These are phyloP conservation scores for Ceratobasidium theobromae DNA, from an alignment of 1,284 basidiomycete species.

Conservation along the genomic window DNA sequence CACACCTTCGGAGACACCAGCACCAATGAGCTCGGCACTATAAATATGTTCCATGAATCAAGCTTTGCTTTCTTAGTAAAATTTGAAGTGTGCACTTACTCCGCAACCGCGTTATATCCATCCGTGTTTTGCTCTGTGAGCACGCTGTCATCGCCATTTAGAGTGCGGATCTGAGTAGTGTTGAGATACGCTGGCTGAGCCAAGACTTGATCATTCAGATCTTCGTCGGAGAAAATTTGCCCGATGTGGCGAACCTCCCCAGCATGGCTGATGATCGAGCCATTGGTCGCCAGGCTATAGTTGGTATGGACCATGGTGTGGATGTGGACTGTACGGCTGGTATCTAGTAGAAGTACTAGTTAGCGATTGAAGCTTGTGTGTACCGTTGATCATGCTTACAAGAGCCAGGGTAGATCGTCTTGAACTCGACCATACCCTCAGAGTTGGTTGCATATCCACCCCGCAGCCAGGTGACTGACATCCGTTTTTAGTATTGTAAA, in stretches of 20 bases:
- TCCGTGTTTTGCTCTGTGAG: conserved; percentile 38
- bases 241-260: conserved; percentile 55
- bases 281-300: conserved; percentile 40
- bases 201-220: conserved; percentile 50
- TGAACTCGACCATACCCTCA: conserved; percentile 67
- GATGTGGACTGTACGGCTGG: conserved; percentile 48
- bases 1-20: neutral
- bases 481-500: neutral
- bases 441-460: conserved; percentile 67
- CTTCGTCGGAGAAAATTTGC: conserved; percentile 67
- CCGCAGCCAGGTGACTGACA: conserved; percentile 53
- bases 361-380: neutral
- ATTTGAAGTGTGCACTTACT: no score
- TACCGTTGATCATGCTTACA: conserved; percentile 37
- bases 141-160: conserved; percentile 40
- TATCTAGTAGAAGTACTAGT: neutral
- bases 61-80: no score
- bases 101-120: conserved; percentile 40
- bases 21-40: neutral
- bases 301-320: conserved; percentile 41
- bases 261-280: conserved; percentile 46
- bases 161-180: conserved; percentile 39
- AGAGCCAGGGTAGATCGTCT: conserved; percentile 70
- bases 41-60: neutral
- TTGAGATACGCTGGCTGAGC: conserved; percentile 39